Evolutionary conservation across 257 asterid species (phyloP).

Genomic region (Vinca minor): DNA sequence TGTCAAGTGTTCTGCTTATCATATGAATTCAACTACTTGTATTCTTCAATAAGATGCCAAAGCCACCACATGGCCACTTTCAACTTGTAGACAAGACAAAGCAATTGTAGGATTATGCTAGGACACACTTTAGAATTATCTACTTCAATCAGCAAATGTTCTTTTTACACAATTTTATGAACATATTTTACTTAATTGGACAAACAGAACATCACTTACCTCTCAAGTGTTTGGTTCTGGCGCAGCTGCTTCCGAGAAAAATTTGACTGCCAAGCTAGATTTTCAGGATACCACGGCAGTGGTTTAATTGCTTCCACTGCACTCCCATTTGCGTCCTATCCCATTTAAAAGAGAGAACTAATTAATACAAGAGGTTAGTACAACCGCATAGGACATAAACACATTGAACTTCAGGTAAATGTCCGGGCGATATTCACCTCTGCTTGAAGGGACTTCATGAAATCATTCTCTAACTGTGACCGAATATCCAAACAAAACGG

Average conservation of each 20-base stretch:
- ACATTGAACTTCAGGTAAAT: slow-evolving; percentile 2
- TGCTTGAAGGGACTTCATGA: slow-evolving; percentile 63
- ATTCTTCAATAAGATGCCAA: not conserved
- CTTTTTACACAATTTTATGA: not conserved
- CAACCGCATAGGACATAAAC: not conserved
- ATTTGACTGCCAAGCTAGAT: slow-evolving; percentile 96
- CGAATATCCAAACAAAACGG: slow-evolving; percentile 72
- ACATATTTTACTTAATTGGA: not conserved
- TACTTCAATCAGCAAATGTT: not conserved
- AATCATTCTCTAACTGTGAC: slow-evolving; percentile 75
- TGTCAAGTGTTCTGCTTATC: not conserved
- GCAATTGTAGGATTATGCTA: not conserved
- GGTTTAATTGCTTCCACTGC: slow-evolving; percentile 72
- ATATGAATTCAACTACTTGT: not conserved
- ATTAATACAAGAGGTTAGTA: slow-evolving; percentile 1
- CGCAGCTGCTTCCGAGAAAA: slow-evolving; percentile 87
- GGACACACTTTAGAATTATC: not conserved
- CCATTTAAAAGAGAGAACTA: slow-evolving; percentile 12
- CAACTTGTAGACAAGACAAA: not conserved
- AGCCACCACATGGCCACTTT: not conserved
- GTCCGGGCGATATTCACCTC: slow-evolving; percentile 43
- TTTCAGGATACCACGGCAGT: slow-evolving; percentile 90
- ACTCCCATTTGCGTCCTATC: slow-evolving; percentile 59
- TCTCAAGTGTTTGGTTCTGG: slow-evolving; percentile 74
- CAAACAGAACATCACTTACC: slow-evolving; percentile 33